These are phyloP conservation scores for Aspergillus versicolor DNA, from an alignment of 2,329 filamentous ascomycete genomes.

Conservation along the genomic window DNA sequence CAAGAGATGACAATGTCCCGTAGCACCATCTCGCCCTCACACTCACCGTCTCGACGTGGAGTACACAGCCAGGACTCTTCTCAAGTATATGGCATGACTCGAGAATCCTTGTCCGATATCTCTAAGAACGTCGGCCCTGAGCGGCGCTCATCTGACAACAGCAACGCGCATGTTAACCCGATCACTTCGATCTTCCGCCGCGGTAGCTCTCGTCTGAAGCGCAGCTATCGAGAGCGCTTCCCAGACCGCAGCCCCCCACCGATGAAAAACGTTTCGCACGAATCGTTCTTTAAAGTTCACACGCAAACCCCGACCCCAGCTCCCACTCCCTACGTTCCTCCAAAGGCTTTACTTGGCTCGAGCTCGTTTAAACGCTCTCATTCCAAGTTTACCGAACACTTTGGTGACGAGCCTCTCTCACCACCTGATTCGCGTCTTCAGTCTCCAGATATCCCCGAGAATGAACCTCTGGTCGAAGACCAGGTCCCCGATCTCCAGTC, in stretches of 20 bases:
- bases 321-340: slow-evolving; percentile 35
- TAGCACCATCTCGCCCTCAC: slow-evolving; percentile 32
- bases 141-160: slow-evolving; percentile 57
- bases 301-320: slow-evolving; percentile 53
- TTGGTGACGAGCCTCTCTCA: slow-evolving; percentile 83
- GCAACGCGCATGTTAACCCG: slow-evolving; percentile 45
- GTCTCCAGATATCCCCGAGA: slow-evolving; percentile 65
- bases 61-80: slow-evolving; percentile 54
- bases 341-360: slow-evolving; percentile 48
- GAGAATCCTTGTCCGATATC: slow-evolving; percentile 53
- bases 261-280: slow-evolving; percentile 89
- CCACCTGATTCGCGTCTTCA: slow-evolving; percentile 79
- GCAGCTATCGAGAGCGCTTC: slow-evolving; percentile 51
- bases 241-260: slow-evolving; percentile 66
- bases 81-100: slow-evolving; percentile 50
- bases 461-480: slow-evolving; percentile 11
- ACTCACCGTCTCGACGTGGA: slow-evolving; percentile 48
- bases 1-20: slow-evolving; percentile 35
- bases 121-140: slow-evolving; percentile 53
- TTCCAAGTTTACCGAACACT: slow-evolving; percentile 88
- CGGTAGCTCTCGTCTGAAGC: slow-evolving; percentile 56
- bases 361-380: slow-evolving; percentile 73
- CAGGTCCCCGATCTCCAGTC: slow-evolving; percentile 13
- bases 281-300: slow-evolving; percentile 69
- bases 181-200: slow-evolving; percentile 77